Percentiles rank a stretch among this genome's conserved stretches.
These are phyloP conservation scores for Centella asiatica DNA, from an alignment of 129 eudicot species.

Conservation along the genomic window DNA sequence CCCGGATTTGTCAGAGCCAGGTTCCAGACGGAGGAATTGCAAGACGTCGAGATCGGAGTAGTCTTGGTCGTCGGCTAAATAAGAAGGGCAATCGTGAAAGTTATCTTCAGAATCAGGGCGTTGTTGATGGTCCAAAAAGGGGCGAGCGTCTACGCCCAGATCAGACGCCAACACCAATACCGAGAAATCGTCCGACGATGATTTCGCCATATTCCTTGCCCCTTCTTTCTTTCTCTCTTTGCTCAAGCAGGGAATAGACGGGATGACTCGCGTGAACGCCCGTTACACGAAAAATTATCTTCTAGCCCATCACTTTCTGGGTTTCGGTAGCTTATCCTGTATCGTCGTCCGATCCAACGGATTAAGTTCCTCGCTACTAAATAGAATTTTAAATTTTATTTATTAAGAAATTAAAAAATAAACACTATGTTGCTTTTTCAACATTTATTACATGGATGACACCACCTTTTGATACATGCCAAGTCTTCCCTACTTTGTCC, in stretches of 20 bases:
- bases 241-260: not conserved
- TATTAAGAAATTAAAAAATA: too few relatives aligned
- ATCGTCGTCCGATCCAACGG: too few relatives aligned
- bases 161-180: constrained; percentile 83
- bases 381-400: too few relatives aligned
- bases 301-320: too few relatives aligned
- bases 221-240: constrained; percentile 4
- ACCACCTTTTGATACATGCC: too few relatives aligned
- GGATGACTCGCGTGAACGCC: too few relatives aligned
- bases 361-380: too few relatives aligned
- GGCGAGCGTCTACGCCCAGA: constrained; percentile 70
- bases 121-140: constrained; percentile 36
- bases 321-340: too few relatives aligned
- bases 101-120: constrained; percentile 22
- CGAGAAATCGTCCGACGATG: constrained; percentile 61
- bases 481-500: too few relatives aligned
- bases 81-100: constrained; percentile 77
- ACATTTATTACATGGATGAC: too few relatives aligned
- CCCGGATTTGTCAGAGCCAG: constrained; percentile 58
- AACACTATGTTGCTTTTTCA: too few relatives aligned
- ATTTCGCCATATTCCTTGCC: constrained; percentile 20
- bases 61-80: constrained; percentile 41
- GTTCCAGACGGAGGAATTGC: constrained; percentile 60
- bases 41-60: constrained; percentile 74
- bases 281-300: too few relatives aligned